A percentile compares a stretch with the other conserved stretches of the same genome.
phyloP scores from a whole-genome alignment of 352 stramenopile genomes.

The Phytophthora podocarpi region DNA sequence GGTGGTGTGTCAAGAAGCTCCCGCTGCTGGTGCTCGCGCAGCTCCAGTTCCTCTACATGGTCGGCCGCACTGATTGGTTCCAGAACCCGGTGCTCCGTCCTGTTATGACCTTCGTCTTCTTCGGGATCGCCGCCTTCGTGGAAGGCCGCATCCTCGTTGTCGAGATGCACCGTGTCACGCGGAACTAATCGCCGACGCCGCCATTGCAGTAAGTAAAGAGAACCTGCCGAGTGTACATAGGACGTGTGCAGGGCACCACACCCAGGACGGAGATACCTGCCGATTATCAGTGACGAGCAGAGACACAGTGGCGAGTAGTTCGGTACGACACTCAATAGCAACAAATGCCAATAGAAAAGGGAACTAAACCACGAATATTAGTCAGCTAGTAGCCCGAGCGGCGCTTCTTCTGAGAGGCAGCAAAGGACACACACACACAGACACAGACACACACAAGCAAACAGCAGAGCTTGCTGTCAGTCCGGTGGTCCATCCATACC shows the following conservation, averaged over 20 bases:
- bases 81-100: conserved; percentile 79
- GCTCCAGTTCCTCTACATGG: conserved; percentile 60
- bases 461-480: conserved; percentile 18
- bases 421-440: conserved; percentile 10
- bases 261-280: conserved; percentile 12
- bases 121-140: conserved; percentile 40
- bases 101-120: conserved; percentile 61
- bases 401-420: conserved; percentile 57
- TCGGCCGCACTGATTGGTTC: conserved; percentile 72
- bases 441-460: neutral
- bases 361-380: conserved; percentile 28
- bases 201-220: conserved; percentile 1
- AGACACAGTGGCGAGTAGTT: conserved; percentile 26
- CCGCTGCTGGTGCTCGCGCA: conserved; percentile 55
- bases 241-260: conserved; percentile 1
- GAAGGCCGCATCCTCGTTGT: conserved; percentile 60
- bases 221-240: conserved; percentile 22
- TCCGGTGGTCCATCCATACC: neutral
- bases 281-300: conserved; percentile 18
- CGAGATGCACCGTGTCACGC: conserved; percentile 62
- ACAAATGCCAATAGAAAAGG: conserved; percentile 32
- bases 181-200: conserved; percentile 33
- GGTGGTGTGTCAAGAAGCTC: conserved; percentile 54
- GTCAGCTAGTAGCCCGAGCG: conserved; percentile 51
- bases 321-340: conserved; percentile 13